A percentile compares a stretch with the other conserved stretches of the same genome.
Conservation (phyloP, 2,329 filamentous ascomycete genomes). For the Pseudogymnoascus sp. region DNA sequence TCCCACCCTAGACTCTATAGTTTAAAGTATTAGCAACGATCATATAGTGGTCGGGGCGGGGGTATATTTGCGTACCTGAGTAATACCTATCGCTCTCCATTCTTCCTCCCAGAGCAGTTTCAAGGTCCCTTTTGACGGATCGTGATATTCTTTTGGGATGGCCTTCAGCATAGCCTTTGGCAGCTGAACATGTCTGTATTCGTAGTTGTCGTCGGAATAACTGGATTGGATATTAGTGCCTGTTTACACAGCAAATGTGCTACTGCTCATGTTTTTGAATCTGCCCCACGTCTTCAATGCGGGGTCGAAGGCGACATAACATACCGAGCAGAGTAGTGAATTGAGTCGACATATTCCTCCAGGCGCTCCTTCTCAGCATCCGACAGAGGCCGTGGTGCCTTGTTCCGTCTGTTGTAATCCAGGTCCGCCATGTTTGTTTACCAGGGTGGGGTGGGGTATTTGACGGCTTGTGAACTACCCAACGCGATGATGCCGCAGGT, state of each 20-base stretch:
- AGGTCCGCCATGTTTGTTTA: constrained; percentile 45
- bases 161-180: constrained; percentile 97
- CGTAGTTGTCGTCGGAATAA: constrained; percentile 86
- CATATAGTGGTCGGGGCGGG: constrained; percentile 11
- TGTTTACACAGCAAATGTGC: background rate
- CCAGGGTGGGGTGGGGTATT: constrained; percentile 4
- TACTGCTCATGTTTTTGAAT: background rate
- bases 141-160: constrained; percentile 92
- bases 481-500: background rate
- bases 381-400: constrained; percentile 68
- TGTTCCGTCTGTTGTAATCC: constrained; percentile 79
- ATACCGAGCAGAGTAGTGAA: constrained; percentile 91
- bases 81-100: constrained; percentile 95
- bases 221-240: constrained; percentile 39
- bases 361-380: constrained; percentile 75
- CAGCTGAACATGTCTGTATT: constrained; percentile 96
- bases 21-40: constrained; percentile 5
- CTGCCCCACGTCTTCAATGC: background rate
- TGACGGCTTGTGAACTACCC: background rate
- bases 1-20: constrained; percentile 92
- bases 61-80: constrained; percentile 57
- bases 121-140: constrained; percentile 78
- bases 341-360: constrained; percentile 85
- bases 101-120: constrained; percentile 98
- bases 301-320: constrained; percentile 22